phyloP scores from a whole-genome alignment of 192 early-diverging fungal genomes.

The Dissophora ornata region DNA sequence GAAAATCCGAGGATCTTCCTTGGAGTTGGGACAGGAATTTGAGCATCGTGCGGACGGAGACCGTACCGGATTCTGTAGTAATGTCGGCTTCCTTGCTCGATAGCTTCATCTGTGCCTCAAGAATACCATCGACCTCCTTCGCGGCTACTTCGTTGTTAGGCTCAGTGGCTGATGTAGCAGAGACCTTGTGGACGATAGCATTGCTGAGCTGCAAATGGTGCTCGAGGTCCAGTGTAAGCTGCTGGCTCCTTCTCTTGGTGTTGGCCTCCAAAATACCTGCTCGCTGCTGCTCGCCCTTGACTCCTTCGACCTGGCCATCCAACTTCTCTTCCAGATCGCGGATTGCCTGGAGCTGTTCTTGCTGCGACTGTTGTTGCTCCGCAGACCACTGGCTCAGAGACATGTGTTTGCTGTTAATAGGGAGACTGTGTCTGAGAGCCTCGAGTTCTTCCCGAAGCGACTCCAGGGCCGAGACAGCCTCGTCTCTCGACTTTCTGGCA shows the following conservation, averaged over 20 bases:
- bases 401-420: conserved; percentile 50
- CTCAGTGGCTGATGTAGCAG: background rate
- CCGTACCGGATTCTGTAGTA: conserved; percentile 12
- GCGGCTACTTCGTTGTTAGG: too few relatives aligned
- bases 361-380: conserved; percentile 46
- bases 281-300: conserved; percentile 47
- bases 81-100: conserved; percentile 4
- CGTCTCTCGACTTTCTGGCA: conserved; percentile 50
- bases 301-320: conserved; percentile 46
- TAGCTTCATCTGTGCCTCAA: background rate
- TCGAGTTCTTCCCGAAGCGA: conserved; percentile 41
- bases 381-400: conserved; percentile 49
- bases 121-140: background rate
- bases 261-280: conserved; percentile 41
- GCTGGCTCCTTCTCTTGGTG: conserved; percentile 47
- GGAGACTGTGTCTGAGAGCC: conserved; percentile 45
- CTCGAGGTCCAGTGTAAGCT: conserved; percentile 42
- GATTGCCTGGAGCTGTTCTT: conserved; percentile 47
- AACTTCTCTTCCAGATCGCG: conserved; percentile 42
- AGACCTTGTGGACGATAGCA: conserved; percentile 26
- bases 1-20: conserved; percentile 7
- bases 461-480: conserved; percentile 42
- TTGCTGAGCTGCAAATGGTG: conserved; percentile 52
- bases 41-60: conserved; percentile 47
- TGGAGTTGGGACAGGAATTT: conserved; percentile 53